These are phyloP conservation scores for Verbena officinalis DNA, from an alignment of 257 asterid species.

Conservation along the genomic window DNA sequence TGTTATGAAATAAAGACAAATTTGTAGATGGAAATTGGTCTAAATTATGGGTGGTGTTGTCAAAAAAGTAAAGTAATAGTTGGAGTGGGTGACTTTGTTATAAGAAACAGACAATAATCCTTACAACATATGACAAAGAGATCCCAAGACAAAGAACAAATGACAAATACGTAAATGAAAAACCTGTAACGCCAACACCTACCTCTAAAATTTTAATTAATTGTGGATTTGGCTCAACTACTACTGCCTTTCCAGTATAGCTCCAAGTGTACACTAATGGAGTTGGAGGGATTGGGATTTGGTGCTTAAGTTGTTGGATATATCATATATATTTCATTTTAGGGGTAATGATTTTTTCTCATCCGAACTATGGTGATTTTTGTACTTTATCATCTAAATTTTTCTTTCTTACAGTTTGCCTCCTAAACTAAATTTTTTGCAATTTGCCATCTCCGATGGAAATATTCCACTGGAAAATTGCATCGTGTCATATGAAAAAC, in stretches of 20 bases:
- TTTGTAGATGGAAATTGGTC: constrained; percentile 26
- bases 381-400: too few species aligned
- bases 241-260: constrained; percentile 21
- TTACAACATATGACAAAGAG: constrained; percentile 30
- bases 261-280: neutral
- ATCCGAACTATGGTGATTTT: too few species aligned
- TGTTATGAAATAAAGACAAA: constrained; percentile 31
- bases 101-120: constrained; percentile 32
- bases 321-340: too few species aligned
- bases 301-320: too few species aligned
- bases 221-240: constrained; percentile 40
- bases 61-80: constrained; percentile 47
- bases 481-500: too few species aligned
- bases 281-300: too few species aligned
- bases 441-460: too few species aligned
- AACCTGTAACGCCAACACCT: constrained; percentile 27
- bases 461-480: too few species aligned
- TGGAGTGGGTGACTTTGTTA: constrained; percentile 59
- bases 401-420: too few species aligned
- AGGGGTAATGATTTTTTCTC: too few species aligned
- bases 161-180: constrained; percentile 38
- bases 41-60: constrained; percentile 39
- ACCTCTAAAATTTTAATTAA: neutral
- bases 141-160: constrained; percentile 50
- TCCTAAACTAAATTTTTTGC: too few species aligned